Evolutionary conservation across 371 early-diverging fungal genomes (phyloP).

Genomic region (Zychaea mexicana): DNA sequence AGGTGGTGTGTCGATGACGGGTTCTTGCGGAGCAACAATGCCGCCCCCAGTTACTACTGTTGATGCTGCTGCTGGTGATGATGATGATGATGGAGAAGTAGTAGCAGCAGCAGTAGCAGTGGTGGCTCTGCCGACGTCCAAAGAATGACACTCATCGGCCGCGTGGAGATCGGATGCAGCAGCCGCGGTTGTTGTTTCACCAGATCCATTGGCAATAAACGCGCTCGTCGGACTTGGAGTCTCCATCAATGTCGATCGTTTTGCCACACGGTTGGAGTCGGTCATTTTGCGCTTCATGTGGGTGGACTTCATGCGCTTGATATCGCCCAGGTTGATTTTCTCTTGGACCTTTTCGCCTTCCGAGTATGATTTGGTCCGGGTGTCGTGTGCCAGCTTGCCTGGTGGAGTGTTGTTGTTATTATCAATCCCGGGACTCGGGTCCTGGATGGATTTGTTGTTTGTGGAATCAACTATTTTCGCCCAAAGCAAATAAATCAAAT

Average conservation of each 20-base stretch:
- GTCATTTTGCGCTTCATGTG: slow-evolving; percentile 59
- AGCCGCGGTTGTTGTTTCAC: slow-evolving; percentile 2
- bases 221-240: slow-evolving; percentile 45
- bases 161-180: not conserved
- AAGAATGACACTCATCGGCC: not conserved
- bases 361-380: slow-evolving; percentile 4
- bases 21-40: not conserved
- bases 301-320: slow-evolving; percentile 65
- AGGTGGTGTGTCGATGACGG: not conserved
- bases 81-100: not conserved
- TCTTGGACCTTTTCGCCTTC: slow-evolving; percentile 20
- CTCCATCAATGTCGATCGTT: slow-evolving; percentile 63
- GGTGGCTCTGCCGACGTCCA: not conserved
- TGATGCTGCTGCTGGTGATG: slow-evolving; percentile 1
- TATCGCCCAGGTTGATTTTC: slow-evolving; percentile 54
- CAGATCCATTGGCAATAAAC: slow-evolving; percentile 24
- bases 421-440: slow-evolving; percentile 6
- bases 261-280: slow-evolving; percentile 58
- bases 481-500: not conserved
- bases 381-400: slow-evolving; percentile 5
- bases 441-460: not conserved
- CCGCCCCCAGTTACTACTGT: too few species aligned
- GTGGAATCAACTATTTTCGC: not conserved
- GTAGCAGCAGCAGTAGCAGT: too few species aligned
- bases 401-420: slow-evolving; percentile 7